These are phyloP conservation scores for Umbilicaria muhlenbergii DNA, from an alignment of 495 filamentous ascomycete genomes.

Conservation along the genomic window DNA sequence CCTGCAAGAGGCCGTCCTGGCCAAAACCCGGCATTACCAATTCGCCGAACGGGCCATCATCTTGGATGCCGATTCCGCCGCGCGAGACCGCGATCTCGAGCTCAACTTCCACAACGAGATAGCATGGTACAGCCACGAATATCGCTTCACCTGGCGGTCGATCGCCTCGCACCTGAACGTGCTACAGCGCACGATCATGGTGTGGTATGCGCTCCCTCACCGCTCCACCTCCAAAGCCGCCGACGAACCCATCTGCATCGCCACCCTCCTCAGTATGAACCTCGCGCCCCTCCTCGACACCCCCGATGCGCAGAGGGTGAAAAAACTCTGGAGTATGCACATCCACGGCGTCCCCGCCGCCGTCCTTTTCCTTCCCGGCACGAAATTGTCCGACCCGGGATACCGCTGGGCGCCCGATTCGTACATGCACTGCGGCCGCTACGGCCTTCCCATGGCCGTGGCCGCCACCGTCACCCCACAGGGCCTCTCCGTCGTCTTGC, in stretches of 20 bases:
- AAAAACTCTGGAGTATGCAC: constrained; percentile 2
- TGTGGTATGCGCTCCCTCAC: constrained; percentile 4
- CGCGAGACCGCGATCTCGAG: neutral
- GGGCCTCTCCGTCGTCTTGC: neutral
- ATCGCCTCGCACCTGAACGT: neutral
- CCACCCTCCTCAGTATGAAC: constrained; percentile 7
- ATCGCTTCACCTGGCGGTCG: too few relatives aligned
- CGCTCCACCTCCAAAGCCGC: constrained; percentile 5
- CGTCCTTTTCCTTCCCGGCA: constrained; percentile 5
- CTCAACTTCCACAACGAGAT: neutral
- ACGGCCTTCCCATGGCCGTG: neutral
- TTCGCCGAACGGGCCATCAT: constrained; percentile 1
- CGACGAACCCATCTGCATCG: constrained; percentile 12
- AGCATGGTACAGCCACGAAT: neutral
- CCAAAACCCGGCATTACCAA: neutral
- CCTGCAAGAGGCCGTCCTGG: constrained; percentile 12
- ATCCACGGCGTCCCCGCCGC: constrained; percentile 5
- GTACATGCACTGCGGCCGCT: constrained; percentile 12
- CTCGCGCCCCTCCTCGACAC: neutral
- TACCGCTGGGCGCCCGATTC: constrained; percentile 12
- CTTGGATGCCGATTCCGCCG: neutral
- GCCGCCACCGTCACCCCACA: neutral
- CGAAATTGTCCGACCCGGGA: neutral
- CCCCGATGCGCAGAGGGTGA: neutral
- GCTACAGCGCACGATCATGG: neutral